Percentiles rank a stretch among this genome's conserved stretches.
Conservation (phyloP, 169 alveolate species). For the Sarcocystis neurona region DNA sequence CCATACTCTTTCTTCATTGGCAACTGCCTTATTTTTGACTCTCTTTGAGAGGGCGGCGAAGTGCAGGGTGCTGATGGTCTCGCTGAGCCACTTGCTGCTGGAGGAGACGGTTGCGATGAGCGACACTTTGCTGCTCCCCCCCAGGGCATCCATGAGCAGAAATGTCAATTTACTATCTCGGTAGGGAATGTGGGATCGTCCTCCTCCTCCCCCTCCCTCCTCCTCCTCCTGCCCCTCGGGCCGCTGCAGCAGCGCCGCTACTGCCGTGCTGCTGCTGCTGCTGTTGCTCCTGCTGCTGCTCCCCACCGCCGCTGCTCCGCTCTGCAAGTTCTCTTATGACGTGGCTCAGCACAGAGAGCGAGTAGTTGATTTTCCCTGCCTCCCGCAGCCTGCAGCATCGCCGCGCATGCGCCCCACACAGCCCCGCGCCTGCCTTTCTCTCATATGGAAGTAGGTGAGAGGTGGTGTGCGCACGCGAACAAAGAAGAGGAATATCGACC, state of each 20-base stretch:
- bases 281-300: neutral
- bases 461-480: too few relatives aligned
- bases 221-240: too few relatives aligned
- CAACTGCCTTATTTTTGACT: neutral
- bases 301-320: conserved; percentile 18
- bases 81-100: conserved; percentile 82
- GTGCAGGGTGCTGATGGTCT: conserved; percentile 83
- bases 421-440: neutral
- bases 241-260: too few relatives aligned
- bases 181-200: conserved; percentile 79
- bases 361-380: conserved; percentile 48
- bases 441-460: neutral
- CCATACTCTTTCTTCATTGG: conserved; percentile 4
- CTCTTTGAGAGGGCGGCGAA: conserved; percentile 79
- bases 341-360: conserved; percentile 28
- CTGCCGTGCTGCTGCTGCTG: too few relatives aligned
- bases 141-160: conserved; percentile 87
- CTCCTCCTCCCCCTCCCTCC: neutral
- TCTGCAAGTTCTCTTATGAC: conserved; percentile 41
- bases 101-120: conserved; percentile 87
- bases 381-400: conserved; percentile 10
- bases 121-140: conserved; percentile 87
- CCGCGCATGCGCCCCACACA: neutral
- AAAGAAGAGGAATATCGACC: too few relatives aligned
- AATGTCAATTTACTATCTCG: conserved; percentile 88